Base-by-base conservation (phyloP, 352 stramenopile genomes). In the Globisporangium camurandrum region DNA sequence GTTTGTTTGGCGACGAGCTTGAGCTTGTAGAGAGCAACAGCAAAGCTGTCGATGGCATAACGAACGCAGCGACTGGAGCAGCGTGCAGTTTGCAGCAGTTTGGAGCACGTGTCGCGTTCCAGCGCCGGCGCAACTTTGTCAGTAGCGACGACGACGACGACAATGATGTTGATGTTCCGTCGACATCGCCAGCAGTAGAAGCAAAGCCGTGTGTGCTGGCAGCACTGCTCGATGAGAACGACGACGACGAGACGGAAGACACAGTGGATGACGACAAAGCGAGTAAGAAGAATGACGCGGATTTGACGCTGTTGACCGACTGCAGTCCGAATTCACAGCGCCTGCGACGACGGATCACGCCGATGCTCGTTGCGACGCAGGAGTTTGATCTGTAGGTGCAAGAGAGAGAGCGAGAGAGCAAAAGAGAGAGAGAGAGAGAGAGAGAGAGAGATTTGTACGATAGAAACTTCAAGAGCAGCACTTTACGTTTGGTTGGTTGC, bases 381-480 rank as follows among this genome's bases (percentile, higher is more conserved):
- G 73, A 84, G 46, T 76, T 77, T 23, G 60, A 84, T 56, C 71
- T 84, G 49, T 84, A 68, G 63, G 24, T 33, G 23, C 30, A 16
- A 45, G 27, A 51, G 17, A 9, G n/a, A 38, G 48, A 36, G 46
- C 12, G 33, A 45, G 22, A 38, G 51, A 31, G 24, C 14, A 19
- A 33, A 12, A 44, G 17, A 42, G 37, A 42, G 37, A n/a, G 37
- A 42, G 22, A 14, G 9, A 10, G 23, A 34, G 23, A 30, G 23
- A 22, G 14, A 22, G 23, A 46, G 41, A 27, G 41, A 22, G 27
- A 33, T n/a, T 10, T 33, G 41, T 46, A 46, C 23, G 41, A 46
- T 46, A 46, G 41, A 22, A n/a, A n/a, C n/a, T n/a, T n/a, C n/a
- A n/a, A n/a, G n/a, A n/a, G n/a, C n/a, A n/a, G n/a, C n/a, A n/a